Percentiles rank a stretch among this genome's conserved stretches.
phyloP scores from a whole-genome alignment of 169 alveolate genomes.

The Sarcocystis neurona region DNA sequence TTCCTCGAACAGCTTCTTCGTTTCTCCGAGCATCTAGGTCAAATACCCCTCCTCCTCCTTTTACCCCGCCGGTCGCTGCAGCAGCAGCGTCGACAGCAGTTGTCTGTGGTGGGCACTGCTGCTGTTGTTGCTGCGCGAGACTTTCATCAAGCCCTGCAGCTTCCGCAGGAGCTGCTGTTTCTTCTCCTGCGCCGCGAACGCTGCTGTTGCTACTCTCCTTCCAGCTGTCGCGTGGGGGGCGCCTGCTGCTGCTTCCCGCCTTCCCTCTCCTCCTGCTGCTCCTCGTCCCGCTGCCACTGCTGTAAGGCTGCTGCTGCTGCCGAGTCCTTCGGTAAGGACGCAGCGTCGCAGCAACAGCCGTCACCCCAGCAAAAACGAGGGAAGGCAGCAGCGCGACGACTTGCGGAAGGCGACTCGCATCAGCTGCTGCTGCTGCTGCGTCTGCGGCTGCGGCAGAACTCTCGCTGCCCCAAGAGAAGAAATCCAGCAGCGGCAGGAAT shows the following conservation, averaged over 20 bases:
- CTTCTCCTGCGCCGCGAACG: no score
- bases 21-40: not conserved
- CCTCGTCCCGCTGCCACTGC: not conserved
- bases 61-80: not conserved
- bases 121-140: not conserved
- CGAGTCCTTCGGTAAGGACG: no score
- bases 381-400: not conserved
- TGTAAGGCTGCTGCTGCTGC: not conserved
- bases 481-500: not conserved
- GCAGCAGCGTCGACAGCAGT: not conserved
- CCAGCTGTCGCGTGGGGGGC: no score
- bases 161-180: no score
- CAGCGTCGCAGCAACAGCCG: not conserved
- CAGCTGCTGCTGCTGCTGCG: not conserved
- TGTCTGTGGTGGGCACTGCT: not conserved
- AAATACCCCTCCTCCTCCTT: not conserved
- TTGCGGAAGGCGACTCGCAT: not conserved
- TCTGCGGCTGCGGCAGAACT: not conserved
- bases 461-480: not conserved
- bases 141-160: not conserved
- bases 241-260: no score
- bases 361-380: not conserved
- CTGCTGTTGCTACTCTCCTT: no score
- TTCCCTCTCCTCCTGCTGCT: no score
- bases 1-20: constrained; percentile 2